These are phyloP conservation scores for Tagetes patula DNA, from an alignment of 129 eudicot species.

Conservation along the genomic window DNA sequence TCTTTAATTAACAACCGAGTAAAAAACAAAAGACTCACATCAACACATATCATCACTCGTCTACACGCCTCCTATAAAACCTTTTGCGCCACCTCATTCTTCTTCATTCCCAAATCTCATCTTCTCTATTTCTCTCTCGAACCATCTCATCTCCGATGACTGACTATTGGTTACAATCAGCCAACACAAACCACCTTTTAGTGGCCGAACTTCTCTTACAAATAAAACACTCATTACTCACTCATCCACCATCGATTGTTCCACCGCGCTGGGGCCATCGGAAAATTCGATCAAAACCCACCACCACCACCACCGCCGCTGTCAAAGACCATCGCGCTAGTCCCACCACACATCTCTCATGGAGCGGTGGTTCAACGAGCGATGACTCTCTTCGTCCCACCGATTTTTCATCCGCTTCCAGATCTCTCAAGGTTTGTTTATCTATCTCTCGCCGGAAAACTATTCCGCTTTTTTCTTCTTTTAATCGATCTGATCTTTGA, in stretches of 20 bases:
- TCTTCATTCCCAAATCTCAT: constrained; percentile 27
- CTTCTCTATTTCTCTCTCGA: background rate
- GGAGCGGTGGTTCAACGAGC: constrained; percentile 50
- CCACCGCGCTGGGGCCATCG: constrained; percentile 54
- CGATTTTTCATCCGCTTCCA: constrained; percentile 43
- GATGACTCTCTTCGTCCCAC: constrained; percentile 44
- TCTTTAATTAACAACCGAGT: background rate
- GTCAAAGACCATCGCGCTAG: constrained; percentile 41
- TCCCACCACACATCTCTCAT: constrained; percentile 72
- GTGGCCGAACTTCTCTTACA: constrained; percentile 50
- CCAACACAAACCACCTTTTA: constrained; percentile 38
- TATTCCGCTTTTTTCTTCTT: background rate
- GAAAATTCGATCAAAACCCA: constrained; percentile 45
- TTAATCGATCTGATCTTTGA: too few relatives aligned
- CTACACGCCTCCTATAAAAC: constrained; percentile 34
- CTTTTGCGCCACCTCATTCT: constrained; percentile 28
- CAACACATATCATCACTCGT: constrained; percentile 14
- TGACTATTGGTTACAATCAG: constrained; percentile 47
- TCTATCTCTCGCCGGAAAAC: constrained; percentile 1
- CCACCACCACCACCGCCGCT: constrained; percentile 14
- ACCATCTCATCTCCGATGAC: constrained; percentile 32
- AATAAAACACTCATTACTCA: constrained; percentile 32
- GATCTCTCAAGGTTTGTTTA: constrained; percentile 50
- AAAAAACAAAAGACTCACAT: background rate
- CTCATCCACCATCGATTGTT: background rate